A percentile compares a stretch with the other conserved stretches of the same genome.
phyloP scores from a whole-genome alignment of 2,329 filamentous ascomycete species.

The Pseudogymnoascus pannorum region DNA sequence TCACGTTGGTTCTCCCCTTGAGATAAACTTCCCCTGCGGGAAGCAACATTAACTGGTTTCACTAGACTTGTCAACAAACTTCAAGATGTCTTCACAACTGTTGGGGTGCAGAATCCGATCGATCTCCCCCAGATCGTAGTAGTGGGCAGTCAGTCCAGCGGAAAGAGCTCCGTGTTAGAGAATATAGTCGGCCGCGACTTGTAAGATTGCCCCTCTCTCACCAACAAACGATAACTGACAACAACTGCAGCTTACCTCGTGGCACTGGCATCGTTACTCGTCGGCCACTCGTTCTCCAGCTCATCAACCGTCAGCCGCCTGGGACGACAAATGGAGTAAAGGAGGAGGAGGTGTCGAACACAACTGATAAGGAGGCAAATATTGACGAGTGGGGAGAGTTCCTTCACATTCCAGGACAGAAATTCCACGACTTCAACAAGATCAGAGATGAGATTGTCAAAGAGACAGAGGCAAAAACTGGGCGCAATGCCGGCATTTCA shows the following conservation, averaged over 20 bases:
- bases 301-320: conserved; percentile 76
- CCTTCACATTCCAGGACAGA: conserved; percentile 92
- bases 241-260: conserved; percentile 69
- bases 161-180: conserved; percentile 97
- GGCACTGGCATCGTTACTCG: conserved; percentile 96
- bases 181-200: conserved; percentile 99
- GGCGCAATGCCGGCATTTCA: conserved; percentile 92
- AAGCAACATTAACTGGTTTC: conserved; percentile 22
- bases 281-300: conserved; percentile 90
- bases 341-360: conserved; percentile 54
- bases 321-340: conserved; percentile 66
- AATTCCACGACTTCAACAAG: conserved; percentile 97
- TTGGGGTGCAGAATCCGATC: conserved; percentile 98
- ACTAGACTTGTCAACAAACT: conserved; percentile 89
- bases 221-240: conserved; percentile 21
- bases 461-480: conserved; percentile 95
- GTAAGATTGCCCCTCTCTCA: conserved; percentile 48
- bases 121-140: conserved; percentile 97
- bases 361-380: conserved; percentile 81
- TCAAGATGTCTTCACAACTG: conserved; percentile 97
- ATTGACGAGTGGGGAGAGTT: conserved; percentile 98
- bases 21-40: conserved; percentile 16
- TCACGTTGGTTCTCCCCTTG: conserved; percentile 44
- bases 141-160: conserved; percentile 96
- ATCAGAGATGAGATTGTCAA: conserved; percentile 95